Base-by-base conservation (phyloP, 352 stramenopile species). In the Globisporangium mamillatum region DNA sequence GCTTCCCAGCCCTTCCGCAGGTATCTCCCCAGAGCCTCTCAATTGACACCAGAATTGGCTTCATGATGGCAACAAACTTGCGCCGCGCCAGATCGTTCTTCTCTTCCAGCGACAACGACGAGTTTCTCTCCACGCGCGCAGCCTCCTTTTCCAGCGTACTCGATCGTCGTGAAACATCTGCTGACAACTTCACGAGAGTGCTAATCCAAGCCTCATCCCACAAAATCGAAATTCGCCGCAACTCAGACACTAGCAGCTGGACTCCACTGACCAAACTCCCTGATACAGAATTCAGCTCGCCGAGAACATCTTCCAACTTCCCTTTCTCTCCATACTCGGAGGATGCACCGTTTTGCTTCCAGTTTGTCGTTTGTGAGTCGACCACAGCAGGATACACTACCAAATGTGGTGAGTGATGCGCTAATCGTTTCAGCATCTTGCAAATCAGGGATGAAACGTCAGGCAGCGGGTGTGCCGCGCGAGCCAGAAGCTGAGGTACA, bases 161-260 rank as follows among this genome's bases (percentile, higher is more conserved):
- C 2, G 78, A 80, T 48, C 86, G 72, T 24, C 89, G 81, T 65
- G 75, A 77, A 9, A 95, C 84, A 64, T 96, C 87, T 0, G 81
- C 74, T 12, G 81, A 81, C 65, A 96, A 66, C 61, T 96, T 96
- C 38, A 80, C 75, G 16, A 96, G 73, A 8, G 76, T 77, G 32
- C 56, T 79, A 18, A 93, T 80, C 89, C 89, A 96, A 6, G 77
- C 76, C 73, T 96, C 89, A 53, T 96, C 89, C 88, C 88, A 96
- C 50, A 96, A 64, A 50, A 95, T 75, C 1, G 89, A 87, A 48
- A 96, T 82, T 25, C 89, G 83, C 63, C 87, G 79, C 27, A 96
- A 70, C 65, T 96, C 89, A 1, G 76, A 80, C 48, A 95, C 75
- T 6, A 96, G 64, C 57, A 88, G 60, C 14, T 74, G 72, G n/a